Percentiles rank a stretch among this genome's conserved stretches.
Conservation (phyloP, 176 grass and related monocot species). For the Urochloa ruziziensis region DNA sequence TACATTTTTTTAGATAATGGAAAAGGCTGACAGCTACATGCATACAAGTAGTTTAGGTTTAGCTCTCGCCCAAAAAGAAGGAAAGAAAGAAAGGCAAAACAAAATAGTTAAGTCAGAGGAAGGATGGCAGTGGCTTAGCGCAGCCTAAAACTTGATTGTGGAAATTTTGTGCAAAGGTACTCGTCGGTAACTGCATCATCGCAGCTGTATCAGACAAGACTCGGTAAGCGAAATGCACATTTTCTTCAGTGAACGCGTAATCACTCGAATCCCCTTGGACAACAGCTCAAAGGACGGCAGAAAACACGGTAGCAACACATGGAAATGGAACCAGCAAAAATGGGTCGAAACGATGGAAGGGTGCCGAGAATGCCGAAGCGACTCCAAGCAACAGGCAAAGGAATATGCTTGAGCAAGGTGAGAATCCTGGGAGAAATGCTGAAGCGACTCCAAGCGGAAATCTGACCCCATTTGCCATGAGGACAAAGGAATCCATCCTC, state of each 20-base stretch:
- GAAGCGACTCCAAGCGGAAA: background rate
- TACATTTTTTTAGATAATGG: background rate
- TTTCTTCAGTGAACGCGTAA: background rate
- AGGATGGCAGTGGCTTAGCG: background rate
- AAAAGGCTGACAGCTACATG: background rate
- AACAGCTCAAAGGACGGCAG: background rate
- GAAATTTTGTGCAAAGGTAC: background rate
- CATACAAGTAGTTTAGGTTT: background rate
- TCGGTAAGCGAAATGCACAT: background rate
- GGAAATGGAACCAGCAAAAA: background rate
- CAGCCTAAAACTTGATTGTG: background rate
- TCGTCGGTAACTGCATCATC: background rate
- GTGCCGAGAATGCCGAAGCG: background rate
- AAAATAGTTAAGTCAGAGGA: background rate
- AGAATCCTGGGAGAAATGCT: background rate
- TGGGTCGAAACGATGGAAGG: background rate
- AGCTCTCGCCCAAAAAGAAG: background rate
- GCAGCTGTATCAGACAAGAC: background rate
- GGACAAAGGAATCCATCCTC: background rate
- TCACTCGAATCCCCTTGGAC: background rate
- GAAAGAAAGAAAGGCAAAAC: background rate
- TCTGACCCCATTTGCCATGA: background rate
- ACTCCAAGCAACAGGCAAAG: no score
- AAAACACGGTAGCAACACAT: background rate
- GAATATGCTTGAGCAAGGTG: background rate